Base-by-base conservation (phyloP, 2,329 filamentous ascomycete genomes). In the Tolypocladium endophyticum region DNA sequence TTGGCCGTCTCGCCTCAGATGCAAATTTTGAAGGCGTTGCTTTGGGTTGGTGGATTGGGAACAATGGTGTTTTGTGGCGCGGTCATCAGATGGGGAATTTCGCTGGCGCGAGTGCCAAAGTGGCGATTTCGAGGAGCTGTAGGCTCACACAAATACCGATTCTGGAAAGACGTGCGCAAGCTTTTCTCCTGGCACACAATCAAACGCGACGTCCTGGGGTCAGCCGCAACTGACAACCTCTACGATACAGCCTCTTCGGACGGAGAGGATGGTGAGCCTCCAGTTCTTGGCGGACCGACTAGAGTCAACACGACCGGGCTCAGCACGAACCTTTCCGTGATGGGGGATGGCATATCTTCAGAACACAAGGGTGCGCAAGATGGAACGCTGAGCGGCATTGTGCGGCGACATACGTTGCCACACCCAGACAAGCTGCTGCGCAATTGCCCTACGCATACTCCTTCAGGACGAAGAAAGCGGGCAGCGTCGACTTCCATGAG, bases 21-120 rank as follows among this genome's bases (percentile, higher is more conserved):
- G 20, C 80, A 90, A 63, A 92, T 96, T 62, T 77, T 97, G 55
- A 94, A 96, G 75, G 86, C 88, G 20, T 77, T 97, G 58, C 79
- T 97, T 59, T 96, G 90, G 89, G 79, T 87, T 53, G 87, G 93
- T n/a, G 92, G 92, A 1, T 72, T 97, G 36, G 81, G 84, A 54
- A 73, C 96, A 20, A 84, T 96, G 58, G 75, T 93, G 4, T 76
- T 84, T 7, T 95, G 91, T 69, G 84, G 85, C 36, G 81, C 86
- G 36, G 83, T 94, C 16, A 83, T 97, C 41, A 82, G 81, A 66
- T 95, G 90, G 89, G 92, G 90, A 54, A 88, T 97, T 58, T 83
- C 87, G 33, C 77, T 99, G 62, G 92, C 93, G 57, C 83, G 93
- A 60, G 90, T 97, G 23, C 94, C 94, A 2, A 91, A 86, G 66